Evolutionary conservation across 2,329 filamentous ascomycete species (phyloP).

Genomic region (Colletotrichum viniferum): DNA sequence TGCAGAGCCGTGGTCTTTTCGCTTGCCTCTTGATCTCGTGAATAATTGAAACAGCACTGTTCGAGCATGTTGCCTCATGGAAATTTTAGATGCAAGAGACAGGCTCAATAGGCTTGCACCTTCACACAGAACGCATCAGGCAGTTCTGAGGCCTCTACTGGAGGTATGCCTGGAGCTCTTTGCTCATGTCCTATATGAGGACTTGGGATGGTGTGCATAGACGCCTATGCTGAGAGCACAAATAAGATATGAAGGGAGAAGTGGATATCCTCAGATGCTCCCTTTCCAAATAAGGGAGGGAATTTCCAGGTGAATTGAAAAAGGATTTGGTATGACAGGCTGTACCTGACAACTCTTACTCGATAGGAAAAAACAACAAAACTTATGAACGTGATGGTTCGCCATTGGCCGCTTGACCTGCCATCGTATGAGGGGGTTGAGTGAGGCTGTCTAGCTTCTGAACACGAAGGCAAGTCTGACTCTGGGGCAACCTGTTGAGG

Average conservation of each 20-base stretch:
- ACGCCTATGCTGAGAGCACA: no score
- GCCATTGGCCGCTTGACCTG: not conserved
- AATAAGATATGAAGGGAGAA: accelerated
- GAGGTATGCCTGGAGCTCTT: not conserved
- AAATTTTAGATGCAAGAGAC: no score
- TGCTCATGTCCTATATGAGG: not conserved
- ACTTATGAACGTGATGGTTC: not conserved
- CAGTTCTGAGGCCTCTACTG: not conserved
- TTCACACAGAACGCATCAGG: accelerated
- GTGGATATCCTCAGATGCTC: not conserved
- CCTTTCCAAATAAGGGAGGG: not conserved
- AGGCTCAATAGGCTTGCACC: not conserved
- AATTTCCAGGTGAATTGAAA: not conserved
- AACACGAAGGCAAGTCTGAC: not conserved
- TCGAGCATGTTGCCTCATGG: no score
- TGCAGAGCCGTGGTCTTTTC: accelerated
- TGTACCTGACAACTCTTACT: not conserved
- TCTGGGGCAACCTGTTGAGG: not conserved
- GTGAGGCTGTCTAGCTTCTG: not conserved
- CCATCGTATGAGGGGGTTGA: not conserved
- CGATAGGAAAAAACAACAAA: not conserved
- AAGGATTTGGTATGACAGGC: accelerated
- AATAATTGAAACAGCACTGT: no score
- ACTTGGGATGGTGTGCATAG: not conserved
- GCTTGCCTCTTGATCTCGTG: not conserved